A percentile compares a stretch with the other conserved stretches of the same genome.
These are phyloP conservation scores for Cryptosporidium parvum DNA, from an alignment of 169 alveolate species.

Conservation along the genomic window DNA sequence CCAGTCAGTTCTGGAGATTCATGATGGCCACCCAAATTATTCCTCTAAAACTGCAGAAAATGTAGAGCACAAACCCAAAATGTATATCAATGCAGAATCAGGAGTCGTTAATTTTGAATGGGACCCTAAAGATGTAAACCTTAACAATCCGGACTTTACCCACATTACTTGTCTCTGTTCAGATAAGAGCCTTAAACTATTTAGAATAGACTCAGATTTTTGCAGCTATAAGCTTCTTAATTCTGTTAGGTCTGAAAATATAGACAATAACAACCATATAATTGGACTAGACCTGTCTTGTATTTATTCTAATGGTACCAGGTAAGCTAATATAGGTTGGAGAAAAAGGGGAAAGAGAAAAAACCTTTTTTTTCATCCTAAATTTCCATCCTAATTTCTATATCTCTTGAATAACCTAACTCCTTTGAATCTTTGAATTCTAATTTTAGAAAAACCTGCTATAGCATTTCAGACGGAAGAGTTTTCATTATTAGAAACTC, in stretches of 20 bases:
- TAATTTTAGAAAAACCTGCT: slow-evolving; percentile 39
- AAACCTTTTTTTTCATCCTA: background rate
- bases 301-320: background rate
- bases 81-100: slow-evolving; percentile 34
- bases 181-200: slow-evolving; percentile 32
- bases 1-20: background rate
- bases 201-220: slow-evolving; percentile 4
- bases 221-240: slow-evolving; percentile 12
- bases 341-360: too few relatives aligned
- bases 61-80: slow-evolving; percentile 3
- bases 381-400: background rate
- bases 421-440: background rate
- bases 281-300: slow-evolving; percentile 42
- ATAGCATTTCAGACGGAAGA: slow-evolving; percentile 73
- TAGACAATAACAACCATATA: slow-evolving; percentile 38
- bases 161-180: slow-evolving; percentile 60
- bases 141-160: background rate
- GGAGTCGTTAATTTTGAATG: slow-evolving; percentile 68
- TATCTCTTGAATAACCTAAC: background rate
- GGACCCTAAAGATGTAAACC: background rate
- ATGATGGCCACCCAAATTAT: background rate
- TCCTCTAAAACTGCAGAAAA: background rate
- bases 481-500: slow-evolving; percentile 37
- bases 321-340: slow-evolving; percentile 8
- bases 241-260: background rate